Evolutionary conservation across 345 rosid species (phyloP), one percentile per base, ranked within the genome.

Genomic region (Dovyalis caffra): DNA sequence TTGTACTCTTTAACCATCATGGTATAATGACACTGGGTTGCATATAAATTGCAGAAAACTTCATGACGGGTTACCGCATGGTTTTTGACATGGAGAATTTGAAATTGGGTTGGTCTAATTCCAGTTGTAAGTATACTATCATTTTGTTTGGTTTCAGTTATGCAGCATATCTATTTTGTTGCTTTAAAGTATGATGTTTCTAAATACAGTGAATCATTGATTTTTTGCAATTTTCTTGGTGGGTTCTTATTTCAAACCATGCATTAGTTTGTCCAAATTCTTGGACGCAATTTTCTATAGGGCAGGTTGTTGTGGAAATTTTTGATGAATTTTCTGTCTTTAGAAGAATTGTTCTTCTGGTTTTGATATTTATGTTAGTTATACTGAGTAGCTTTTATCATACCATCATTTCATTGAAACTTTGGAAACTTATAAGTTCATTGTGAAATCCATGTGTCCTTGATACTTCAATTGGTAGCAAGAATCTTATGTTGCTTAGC

Each of bases 41-140:
- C n/a, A 68, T 23, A 32, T 68, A 40, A 40, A 63, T 12, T 79
- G 92, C 93, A 94, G 98, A 92, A 84, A 92, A 94, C 86, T 87
- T 88, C 87, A 88, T 94, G 97, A 81, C 80, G 0, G 94, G 97
- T 37, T 89, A 92, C 57, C 83, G 83, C 33, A 76, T 94, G 71
- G 97, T 94, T 69, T 94, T 92, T 80, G 94, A 94, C 75, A 86
- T 91, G 74, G 98, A 92, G 79, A 86, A 86, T 77, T 74, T 90
- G 86, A 92, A 84, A 87, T 83, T 92, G 68, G 90, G 93, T 61
- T 94, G 98, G 98, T 94, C 98, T 49, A 75, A 29, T 15, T 94
- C 97, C 28, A 83, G 85, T 63, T 94, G 98, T 94, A 81, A 90
- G 96, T 77, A 14, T 61, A 29, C 32, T 5, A 8, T n/a, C 23